Evolutionary conservation across 139 green algal species (phyloP).

Genomic region (Zygnema circumcarinatum): DNA sequence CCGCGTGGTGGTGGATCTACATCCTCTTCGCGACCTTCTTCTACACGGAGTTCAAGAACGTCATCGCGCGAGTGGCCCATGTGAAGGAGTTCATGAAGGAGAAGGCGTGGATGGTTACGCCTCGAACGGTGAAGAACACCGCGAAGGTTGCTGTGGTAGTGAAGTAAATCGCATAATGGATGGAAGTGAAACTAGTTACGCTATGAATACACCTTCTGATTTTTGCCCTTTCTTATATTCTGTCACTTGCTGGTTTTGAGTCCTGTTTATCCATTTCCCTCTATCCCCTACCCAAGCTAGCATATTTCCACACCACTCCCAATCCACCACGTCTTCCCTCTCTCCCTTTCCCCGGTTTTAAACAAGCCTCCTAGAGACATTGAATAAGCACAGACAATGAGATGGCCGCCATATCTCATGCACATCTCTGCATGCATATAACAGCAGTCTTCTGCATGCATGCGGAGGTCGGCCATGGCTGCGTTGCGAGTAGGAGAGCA

Average conservation of each 20-base stretch:
- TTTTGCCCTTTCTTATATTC: background rate
- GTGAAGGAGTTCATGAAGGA: slow-evolving; percentile 59
- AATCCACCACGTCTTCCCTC: background rate
- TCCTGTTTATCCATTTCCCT: background rate
- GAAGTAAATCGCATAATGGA: background rate
- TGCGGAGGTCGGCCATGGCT: no score
- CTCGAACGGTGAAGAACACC: slow-evolving; percentile 2
- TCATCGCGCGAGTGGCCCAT: slow-evolving; percentile 46
- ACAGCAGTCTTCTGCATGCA: no score
- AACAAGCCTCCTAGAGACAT: no score
- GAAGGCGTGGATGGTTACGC: slow-evolving; percentile 53
- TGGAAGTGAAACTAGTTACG: no score
- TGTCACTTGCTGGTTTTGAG: background rate
- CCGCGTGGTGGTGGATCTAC: slow-evolving; percentile 38
- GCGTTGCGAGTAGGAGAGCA: no score
- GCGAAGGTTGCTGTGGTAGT: slow-evolving; percentile 8
- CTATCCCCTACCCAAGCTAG: no score
- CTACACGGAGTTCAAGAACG: slow-evolving; percentile 56
- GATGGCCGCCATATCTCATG: no score
- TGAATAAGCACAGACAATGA: no score
- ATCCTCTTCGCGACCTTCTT: slow-evolving; percentile 40
- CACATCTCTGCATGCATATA: no score
- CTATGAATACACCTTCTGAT: background rate
- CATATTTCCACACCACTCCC: no score
- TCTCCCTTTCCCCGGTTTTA: background rate